Evolutionary conservation across 2,329 filamentous ascomycete genomes (phyloP).

Genomic region (Exserohilum turcica): DNA sequence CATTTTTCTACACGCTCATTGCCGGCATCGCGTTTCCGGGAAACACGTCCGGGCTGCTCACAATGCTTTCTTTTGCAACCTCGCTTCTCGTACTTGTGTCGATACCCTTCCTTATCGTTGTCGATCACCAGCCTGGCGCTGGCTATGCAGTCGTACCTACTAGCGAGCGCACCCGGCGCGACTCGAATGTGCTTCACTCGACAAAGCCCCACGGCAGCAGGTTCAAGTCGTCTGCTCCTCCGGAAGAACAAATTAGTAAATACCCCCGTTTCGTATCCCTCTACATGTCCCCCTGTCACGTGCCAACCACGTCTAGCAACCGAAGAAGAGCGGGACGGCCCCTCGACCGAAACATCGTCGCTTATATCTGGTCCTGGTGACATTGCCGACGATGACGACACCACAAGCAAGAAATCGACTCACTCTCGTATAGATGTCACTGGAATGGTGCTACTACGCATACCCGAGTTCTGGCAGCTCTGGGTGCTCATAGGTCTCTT

Average conservation of each 20-base stretch:
- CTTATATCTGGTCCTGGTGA: conserved; percentile 72
- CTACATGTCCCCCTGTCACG: conserved; percentile 25
- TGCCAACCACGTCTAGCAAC: conserved; percentile 45
- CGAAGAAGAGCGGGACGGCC: conserved; percentile 47
- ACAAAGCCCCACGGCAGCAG: conserved; percentile 56
- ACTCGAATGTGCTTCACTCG: conserved; percentile 54
- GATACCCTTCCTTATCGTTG: conserved; percentile 83
- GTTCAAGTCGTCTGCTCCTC: conserved; percentile 44
- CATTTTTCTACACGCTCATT: conserved; percentile 90
- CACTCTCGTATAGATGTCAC: conserved; percentile 88
- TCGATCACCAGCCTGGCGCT: conserved; percentile 64
- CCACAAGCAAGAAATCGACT: conserved; percentile 68
- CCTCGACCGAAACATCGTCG: conserved; percentile 77
- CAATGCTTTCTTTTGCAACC: conserved; percentile 80
- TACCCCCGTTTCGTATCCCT: conserved; percentile 9
- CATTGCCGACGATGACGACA: conserved; percentile 48
- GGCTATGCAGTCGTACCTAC: conserved; percentile 63
- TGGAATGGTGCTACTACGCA: conserved; percentile 73
- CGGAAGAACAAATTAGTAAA: conserved; percentile 69
- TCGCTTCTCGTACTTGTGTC: conserved; percentile 74
- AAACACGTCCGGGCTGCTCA: conserved; percentile 78
- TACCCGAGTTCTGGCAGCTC: conserved; percentile 86
- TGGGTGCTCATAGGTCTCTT: conserved; percentile 88
- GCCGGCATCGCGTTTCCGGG: conserved; percentile 80
- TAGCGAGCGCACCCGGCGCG: conserved; percentile 53